Conservation (phyloP, 441 rosid genomes). For the Biscutella laevigata region DNA sequence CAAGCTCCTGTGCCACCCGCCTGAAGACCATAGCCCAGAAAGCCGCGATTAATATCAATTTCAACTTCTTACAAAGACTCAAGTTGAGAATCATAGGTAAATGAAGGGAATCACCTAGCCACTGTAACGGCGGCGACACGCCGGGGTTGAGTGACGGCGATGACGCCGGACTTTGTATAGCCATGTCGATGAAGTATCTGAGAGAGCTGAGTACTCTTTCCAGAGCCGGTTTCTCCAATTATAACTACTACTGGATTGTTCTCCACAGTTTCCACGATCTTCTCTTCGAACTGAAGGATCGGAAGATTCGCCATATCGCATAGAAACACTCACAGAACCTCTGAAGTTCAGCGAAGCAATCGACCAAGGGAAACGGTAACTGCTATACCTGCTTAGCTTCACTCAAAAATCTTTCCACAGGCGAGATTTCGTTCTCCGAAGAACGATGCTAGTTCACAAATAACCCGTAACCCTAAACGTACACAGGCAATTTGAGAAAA, state of each 20-base stretch:
- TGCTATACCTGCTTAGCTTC: background rate
- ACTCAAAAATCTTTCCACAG: background rate
- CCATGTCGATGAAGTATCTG: conserved; percentile 85
- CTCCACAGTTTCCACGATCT: conserved; percentile 59
- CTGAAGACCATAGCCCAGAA: conserved; percentile 26
- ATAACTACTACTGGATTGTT: conserved; percentile 72
- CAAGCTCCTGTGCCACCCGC: conserved; percentile 91
- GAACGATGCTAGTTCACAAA: background rate
- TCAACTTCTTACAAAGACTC: background rate
- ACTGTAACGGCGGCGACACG: conserved; percentile 95
- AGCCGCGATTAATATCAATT: background rate
- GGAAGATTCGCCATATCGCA: conserved; percentile 67
- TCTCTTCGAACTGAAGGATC: conserved; percentile 66
- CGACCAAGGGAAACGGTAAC: background rate
- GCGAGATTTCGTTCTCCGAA: background rate
- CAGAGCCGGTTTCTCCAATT: conserved; percentile 91
- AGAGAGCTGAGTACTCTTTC: conserved; percentile 99
- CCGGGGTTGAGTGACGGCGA: conserved; percentile 93
- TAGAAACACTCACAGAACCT: background rate
- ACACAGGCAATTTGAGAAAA: background rate
- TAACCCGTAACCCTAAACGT: conserved; percentile 5
- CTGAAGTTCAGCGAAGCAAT: background rate
- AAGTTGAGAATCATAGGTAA: background rate
- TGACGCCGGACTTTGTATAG: conserved; percentile 60
- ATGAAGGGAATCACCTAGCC: conserved; percentile 43